phyloP scores from a whole-genome alignment of 2,329 filamentous ascomycete genomes.

The Penicillium sp. region DNA sequence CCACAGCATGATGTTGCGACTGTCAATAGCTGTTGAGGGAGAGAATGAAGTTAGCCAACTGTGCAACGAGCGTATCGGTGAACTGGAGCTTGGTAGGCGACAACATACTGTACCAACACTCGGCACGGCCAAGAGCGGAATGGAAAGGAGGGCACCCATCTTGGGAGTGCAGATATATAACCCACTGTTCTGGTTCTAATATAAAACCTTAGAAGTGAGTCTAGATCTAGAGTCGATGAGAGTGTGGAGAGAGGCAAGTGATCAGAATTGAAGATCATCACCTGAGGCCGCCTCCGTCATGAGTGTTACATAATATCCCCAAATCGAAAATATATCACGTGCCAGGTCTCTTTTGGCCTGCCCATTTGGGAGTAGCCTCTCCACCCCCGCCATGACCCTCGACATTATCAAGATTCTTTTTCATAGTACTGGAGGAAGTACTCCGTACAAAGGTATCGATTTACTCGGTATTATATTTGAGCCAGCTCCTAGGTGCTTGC shows the following conservation, averaged over 20 bases:
- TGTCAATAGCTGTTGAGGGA: slow-evolving; percentile 62
- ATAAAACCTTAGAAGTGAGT: not conserved
- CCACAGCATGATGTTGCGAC: slow-evolving; percentile 90
- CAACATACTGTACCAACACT: slow-evolving; percentile 76
- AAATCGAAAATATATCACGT: not conserved
- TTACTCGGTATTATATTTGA: not conserved
- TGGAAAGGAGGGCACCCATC: slow-evolving; percentile 89
- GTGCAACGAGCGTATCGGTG: not conserved
- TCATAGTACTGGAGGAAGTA: not conserved
- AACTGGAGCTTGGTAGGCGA: slow-evolving; percentile 5
- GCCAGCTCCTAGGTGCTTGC: not conserved
- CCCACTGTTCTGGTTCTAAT: not conserved
- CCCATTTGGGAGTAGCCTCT: not conserved
- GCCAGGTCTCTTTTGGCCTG: not conserved
- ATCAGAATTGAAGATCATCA: slow-evolving; percentile 5
- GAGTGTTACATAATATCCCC: not conserved
- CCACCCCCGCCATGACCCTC: not conserved
- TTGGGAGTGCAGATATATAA: slow-evolving; percentile 18
- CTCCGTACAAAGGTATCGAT: not conserved
- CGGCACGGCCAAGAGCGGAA: slow-evolving; percentile 86
- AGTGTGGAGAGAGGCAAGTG: slow-evolving; percentile 14
- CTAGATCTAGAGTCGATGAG: not conserved
- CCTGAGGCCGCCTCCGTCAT: slow-evolving; percentile 4
- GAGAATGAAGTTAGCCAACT: slow-evolving; percentile 16
- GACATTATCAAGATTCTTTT: not conserved